Conservation (phyloP, 352 stramenopile species). For the Globisporangium rhizosaccharum region DNA sequence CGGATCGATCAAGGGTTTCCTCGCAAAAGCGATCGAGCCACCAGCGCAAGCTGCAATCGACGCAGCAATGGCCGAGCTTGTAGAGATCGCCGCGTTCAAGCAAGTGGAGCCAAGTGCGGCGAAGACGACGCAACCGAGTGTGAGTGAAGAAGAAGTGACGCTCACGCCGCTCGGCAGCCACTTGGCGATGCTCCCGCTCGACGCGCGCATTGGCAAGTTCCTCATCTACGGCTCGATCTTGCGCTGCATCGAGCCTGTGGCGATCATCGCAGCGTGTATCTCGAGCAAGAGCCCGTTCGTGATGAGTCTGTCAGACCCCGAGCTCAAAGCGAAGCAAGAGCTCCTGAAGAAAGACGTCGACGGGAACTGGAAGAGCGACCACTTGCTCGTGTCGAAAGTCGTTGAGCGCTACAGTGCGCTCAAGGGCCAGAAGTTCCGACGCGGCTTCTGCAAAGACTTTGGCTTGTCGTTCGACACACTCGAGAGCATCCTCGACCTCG, state of each 20-base stretch:
- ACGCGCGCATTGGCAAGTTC: constrained; percentile 86
- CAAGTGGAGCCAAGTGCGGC: constrained; percentile 4
- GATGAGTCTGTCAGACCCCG: constrained; percentile 61
- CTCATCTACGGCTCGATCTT: constrained; percentile 85
- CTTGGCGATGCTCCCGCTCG: constrained; percentile 75
- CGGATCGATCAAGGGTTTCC: constrained; percentile 64
- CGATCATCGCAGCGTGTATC: constrained; percentile 78
- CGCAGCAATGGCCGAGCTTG: constrained; percentile 88
- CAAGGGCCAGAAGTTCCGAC: constrained; percentile 45
- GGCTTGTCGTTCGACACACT: constrained; percentile 86
- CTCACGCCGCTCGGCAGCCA: constrained; percentile 93
- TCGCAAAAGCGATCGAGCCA: constrained; percentile 88
- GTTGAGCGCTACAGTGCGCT: constrained; percentile 62
- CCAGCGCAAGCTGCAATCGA: constrained; percentile 87
- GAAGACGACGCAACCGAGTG: constrained; percentile 7
- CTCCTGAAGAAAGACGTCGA: constrained; percentile 63
- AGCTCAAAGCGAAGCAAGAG: constrained; percentile 51
- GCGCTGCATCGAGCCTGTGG: constrained; percentile 75
- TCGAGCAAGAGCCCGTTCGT: constrained; percentile 77
- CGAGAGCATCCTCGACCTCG: constrained; percentile 90
- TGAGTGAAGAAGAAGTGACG: constrained; percentile 43
- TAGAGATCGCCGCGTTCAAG: constrained; percentile 86
- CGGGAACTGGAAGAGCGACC: constrained; percentile 67
- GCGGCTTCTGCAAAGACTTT: constrained; percentile 61
- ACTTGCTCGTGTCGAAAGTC: constrained; percentile 73